Base-by-base conservation (phyloP, 78 protist genomes). In the Dictyostelium firmibasis region DNA sequence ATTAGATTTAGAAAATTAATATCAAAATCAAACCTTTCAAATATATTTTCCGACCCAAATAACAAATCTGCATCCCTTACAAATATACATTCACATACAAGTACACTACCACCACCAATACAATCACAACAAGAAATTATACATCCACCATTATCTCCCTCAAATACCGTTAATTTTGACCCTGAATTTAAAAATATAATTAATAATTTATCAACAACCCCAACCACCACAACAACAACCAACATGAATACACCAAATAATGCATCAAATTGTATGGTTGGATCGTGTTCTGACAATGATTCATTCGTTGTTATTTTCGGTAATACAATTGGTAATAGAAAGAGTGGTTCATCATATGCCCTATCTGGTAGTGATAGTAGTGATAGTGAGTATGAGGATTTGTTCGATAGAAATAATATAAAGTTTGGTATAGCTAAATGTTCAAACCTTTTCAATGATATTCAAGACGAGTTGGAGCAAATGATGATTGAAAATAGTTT, bases 401-500 rank as follows among this genome's bases (percentile, higher is more conserved):
- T 50, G 16, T 79, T 81, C 20, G 85, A 78, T 78, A 36, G 74
- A 76, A 83, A 89, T n/a, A 60, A 76, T 50, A 81, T 89, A 29
- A 60, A 79, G n/a, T 89, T 89, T 64, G 94, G 87, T 67, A 31
- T 41, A 0, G 60, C 76, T 41, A 62, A 41, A 10, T 38, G 83
- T 47, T 33, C 27, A 27, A 75, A 60, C 36, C 82, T 89, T 20
- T 89, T 89, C 44, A 89, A 89, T 83, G 94, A 89, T 81, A 89
- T 89, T 29, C 94, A 89, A 89, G 94, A 89, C 5, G 94, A 89
- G 38, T 47, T 89, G 62, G 94, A 89, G 47, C 94, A 89, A 47
- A 89, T 89, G 94, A 89, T 89, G 94, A 89, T 89, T 13, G 94
- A 89, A 33, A 89, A 89, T 14, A 81, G 86, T 18, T 38, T 89